Conservation (phyloP, 495 filamentous ascomycete genomes). For the Neurospora terricola region DNA sequence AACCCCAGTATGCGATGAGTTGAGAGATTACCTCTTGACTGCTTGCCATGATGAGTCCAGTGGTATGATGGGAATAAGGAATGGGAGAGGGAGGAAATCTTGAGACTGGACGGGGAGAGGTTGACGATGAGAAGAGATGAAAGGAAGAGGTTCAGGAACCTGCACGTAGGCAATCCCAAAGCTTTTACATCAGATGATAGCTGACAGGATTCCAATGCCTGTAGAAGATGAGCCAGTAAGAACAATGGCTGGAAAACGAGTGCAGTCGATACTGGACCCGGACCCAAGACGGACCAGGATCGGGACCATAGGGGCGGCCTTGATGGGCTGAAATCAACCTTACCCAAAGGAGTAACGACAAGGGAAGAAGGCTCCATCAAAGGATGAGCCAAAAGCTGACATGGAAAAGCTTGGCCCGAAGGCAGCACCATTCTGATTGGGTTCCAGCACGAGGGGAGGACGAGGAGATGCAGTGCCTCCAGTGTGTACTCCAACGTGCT, state of each 20-base stretch:
- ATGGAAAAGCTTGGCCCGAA: background rate
- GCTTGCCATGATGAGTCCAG: background rate
- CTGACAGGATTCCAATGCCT: background rate
- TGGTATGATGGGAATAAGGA: background rate
- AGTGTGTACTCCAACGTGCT: background rate
- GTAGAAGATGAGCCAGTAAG: background rate
- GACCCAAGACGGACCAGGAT: background rate
- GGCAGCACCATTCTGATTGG: background rate
- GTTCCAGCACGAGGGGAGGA: background rate
- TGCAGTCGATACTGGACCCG: background rate
- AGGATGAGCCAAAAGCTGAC: background rate
- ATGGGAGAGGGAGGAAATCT: background rate
- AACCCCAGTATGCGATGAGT: constrained; percentile 3
- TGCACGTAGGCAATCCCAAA: background rate
- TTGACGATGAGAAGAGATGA: background rate
- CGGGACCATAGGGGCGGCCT: background rate
- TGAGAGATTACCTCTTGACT: too few species aligned
- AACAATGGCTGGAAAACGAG: background rate
- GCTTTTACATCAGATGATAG: background rate
- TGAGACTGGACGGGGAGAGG: background rate
- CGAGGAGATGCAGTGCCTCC: background rate
- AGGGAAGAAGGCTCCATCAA: background rate
- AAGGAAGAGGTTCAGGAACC: background rate
- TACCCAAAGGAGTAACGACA: background rate
- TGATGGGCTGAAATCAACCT: background rate